Evolutionary conservation across 768 basidiomycete species (phyloP).

Genomic region (Collybia sp.): DNA sequence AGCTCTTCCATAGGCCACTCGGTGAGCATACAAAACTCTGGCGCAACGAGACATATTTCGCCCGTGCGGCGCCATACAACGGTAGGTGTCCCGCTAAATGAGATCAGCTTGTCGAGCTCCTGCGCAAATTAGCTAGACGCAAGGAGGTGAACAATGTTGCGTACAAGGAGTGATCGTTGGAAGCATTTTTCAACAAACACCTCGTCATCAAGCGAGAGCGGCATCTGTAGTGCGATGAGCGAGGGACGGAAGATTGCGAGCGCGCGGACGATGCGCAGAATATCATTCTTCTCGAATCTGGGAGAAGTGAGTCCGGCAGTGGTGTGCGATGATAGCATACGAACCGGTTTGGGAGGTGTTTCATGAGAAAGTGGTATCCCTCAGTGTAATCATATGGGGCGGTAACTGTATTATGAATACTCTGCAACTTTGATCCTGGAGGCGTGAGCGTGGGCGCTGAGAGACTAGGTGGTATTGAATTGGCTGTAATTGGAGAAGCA

Average conservation of each 20-base stretch:
- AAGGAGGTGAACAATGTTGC: conserved; percentile 17
- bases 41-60: conserved; percentile 94
- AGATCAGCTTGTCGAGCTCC: conserved; percentile 97
- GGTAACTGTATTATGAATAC: conserved; percentile 62
- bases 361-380: conserved; percentile 96
- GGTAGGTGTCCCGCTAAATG: conserved; percentile 95
- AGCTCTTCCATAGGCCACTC: conserved; percentile 89
- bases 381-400: conserved; percentile 92
- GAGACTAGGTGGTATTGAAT: conserved; percentile 33
- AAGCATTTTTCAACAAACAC: conserved; percentile 95
- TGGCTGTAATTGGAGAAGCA: conserved; percentile 32
- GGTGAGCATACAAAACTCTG: conserved; percentile 93
- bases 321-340: conserved; percentile 35
- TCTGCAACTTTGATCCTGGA: conserved; percentile 39
- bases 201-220: conserved; percentile 92
- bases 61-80: conserved; percentile 98
- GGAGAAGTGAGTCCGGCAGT: conserved; percentile 28
- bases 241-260: conserved; percentile 95
- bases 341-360: conserved; percentile 80
- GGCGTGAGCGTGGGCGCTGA: conserved; percentile 25
- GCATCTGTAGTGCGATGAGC: conserved; percentile 97
- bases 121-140: conserved; percentile 22
- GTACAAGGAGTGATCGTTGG: conserved; percentile 85
- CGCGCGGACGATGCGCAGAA: conserved; percentile 89
- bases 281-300: conserved; percentile 96